Evolutionary conservation across 176 grass and related monocot species (phyloP).

Genomic region (Musa acuminata): DNA sequence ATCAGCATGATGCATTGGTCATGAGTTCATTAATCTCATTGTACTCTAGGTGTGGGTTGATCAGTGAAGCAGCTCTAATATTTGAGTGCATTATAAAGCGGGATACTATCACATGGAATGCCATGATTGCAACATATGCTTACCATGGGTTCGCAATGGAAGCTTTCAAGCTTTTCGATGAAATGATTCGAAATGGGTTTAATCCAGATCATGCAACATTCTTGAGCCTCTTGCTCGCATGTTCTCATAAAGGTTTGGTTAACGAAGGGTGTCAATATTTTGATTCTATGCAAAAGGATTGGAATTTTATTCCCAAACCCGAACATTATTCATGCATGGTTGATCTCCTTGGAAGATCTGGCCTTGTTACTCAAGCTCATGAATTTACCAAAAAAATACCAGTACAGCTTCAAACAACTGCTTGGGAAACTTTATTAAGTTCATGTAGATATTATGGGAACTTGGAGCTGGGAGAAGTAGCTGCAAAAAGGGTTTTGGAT

Average conservation of each 20-base stretch:
- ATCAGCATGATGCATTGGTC: slow-evolving; percentile 58
- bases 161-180: slow-evolving; percentile 44
- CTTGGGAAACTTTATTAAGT: slow-evolving; percentile 69
- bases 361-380: slow-evolving; percentile 50
- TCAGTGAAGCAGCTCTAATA: slow-evolving; percentile 41
- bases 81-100: slow-evolving; percentile 38
- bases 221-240: slow-evolving; percentile 54
- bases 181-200: slow-evolving; percentile 44
- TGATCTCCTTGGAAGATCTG: slow-evolving; percentile 61
- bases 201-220: slow-evolving; percentile 56
- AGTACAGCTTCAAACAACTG: slow-evolving; percentile 34
- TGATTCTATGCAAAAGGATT: slow-evolving; percentile 50
- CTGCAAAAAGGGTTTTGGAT: slow-evolving; percentile 46
- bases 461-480: slow-evolving; percentile 47
- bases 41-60: slow-evolving; percentile 69
- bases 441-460: slow-evolving; percentile 57
- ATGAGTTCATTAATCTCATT: slow-evolving; percentile 68
- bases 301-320: slow-evolving; percentile 49
- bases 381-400: slow-evolving; percentile 50
- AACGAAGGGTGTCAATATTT: slow-evolving; percentile 59
- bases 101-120: slow-evolving; percentile 71
- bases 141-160: slow-evolving; percentile 59
- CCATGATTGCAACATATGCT: slow-evolving; percentile 63
- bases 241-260: slow-evolving; percentile 61
- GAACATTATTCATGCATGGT: slow-evolving; percentile 82